Conservation (phyloP, 2,329 filamentous ascomycete species). For the Hirsutella thompsonii region DNA sequence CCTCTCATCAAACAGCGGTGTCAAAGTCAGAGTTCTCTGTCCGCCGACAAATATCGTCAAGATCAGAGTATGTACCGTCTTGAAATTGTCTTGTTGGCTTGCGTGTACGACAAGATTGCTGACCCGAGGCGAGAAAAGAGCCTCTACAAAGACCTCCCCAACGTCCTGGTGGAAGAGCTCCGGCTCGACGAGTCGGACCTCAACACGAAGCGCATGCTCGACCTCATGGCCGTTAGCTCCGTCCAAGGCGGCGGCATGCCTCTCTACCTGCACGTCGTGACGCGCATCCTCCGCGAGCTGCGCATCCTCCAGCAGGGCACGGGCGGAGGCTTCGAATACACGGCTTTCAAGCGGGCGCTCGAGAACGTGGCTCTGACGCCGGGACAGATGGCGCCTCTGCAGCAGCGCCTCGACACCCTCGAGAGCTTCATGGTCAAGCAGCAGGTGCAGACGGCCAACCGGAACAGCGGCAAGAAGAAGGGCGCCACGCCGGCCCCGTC, state of each 20-base stretch:
- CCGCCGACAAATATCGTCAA: constrained; percentile 36
- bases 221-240: constrained; percentile 41
- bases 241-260: constrained; percentile 26
- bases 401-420: constrained; percentile 26
- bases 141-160: constrained; percentile 26
- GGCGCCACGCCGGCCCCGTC: not conserved
- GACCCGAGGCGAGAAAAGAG: constrained; percentile 13
- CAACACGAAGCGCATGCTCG: constrained; percentile 44
- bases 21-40: constrained; percentile 40
- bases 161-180: constrained; percentile 35
- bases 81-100: too few relatives aligned
- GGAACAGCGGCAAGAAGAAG: not conserved
- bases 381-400: constrained; percentile 40
- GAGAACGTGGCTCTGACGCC: constrained; percentile 23
- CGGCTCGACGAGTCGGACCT: constrained; percentile 37
- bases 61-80: constrained; percentile 17
- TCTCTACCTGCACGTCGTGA: constrained; percentile 44
- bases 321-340: constrained; percentile 32
- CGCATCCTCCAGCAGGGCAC: constrained; percentile 29
- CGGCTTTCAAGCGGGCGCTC: constrained; percentile 25
- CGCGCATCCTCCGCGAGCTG: constrained; percentile 43
- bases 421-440: constrained; percentile 39
- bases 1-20: constrained; percentile 27
- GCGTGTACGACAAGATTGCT: too few relatives aligned
- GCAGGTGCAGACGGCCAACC: constrained; percentile 4